A percentile compares a stretch with the other conserved stretches of the same genome.
These are phyloP conservation scores for Candida golubevii DNA, from an alignment of 805 yeast species.

Conservation along the genomic window DNA sequence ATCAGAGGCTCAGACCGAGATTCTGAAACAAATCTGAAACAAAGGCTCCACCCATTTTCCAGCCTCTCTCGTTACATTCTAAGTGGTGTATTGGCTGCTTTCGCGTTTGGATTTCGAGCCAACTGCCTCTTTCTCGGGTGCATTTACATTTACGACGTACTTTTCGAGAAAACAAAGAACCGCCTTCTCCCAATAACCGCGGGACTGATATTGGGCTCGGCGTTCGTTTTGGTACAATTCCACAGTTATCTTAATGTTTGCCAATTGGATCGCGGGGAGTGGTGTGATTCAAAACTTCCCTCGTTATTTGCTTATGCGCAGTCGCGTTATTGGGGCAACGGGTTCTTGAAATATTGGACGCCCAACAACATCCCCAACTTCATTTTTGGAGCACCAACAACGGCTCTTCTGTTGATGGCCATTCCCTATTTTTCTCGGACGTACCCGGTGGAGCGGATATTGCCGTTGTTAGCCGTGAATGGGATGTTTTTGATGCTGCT, in stretches of 20 bases:
- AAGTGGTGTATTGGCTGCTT: constrained; percentile 52
- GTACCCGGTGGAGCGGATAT: constrained; percentile 30
- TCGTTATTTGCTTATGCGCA: constrained; percentile 72
- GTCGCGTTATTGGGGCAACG: constrained; percentile 76
- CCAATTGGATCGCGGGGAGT: constrained; percentile 58
- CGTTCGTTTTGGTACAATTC: constrained; percentile 45
- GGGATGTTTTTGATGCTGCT: constrained; percentile 46
- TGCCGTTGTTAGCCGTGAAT: constrained; percentile 42
- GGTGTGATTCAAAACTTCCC: constrained; percentile 65
- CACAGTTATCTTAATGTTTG: constrained; percentile 60
- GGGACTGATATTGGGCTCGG: constrained; percentile 51
- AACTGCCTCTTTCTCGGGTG: constrained; percentile 74
- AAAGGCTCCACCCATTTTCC: constrained; percentile 10
- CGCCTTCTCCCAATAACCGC: constrained; percentile 37
- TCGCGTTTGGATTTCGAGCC: constrained; percentile 64
- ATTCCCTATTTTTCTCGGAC: constrained; percentile 32
- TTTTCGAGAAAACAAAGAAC: constrained; percentile 4
- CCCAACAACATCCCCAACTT: constrained; percentile 79
- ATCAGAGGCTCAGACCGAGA: too few species aligned
- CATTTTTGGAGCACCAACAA: constrained; percentile 65
- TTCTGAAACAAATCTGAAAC: constrained; percentile 1
- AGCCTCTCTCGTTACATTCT: constrained; percentile 22
- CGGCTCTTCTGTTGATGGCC: constrained; percentile 43
- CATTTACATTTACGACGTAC: constrained; percentile 56
- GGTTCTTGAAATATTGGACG: constrained; percentile 82